Base-by-base conservation (phyloP, 2,329 filamentous ascomycete species). In the Aspergillus sp. region DNA sequence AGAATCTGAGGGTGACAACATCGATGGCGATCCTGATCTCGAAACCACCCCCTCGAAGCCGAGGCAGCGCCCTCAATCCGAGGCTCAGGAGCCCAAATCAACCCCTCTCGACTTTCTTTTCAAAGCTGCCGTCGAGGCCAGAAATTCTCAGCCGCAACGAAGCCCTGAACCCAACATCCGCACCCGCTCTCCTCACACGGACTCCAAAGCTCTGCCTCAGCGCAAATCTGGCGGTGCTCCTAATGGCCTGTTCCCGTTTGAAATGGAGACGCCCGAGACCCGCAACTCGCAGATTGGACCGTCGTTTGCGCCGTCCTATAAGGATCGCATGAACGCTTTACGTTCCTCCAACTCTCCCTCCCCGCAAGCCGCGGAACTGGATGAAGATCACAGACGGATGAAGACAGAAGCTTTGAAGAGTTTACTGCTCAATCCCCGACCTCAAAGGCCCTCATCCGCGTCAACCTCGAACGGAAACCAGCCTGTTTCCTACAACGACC, bases 71-170 rank as follows among this genome's bases (percentile, higher is more conserved):
- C 70, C 50, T 55, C 65, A 60, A 65, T 42, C 60, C 57, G 52
- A 64, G 53, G 59, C 62, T n/a, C 69, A 78, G 51, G 75, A 85
- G 19, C 59, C 60, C 16, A 57, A 69, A 54, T 83, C 89, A 56
- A 95, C 91, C 10, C 91, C 92, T 1, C 78, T 97, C 4, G 92
- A 97, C 64, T 82, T 96, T 57, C 87, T 97, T 67, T 97, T 97
- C 77, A 87, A 88, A 56, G 91, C 91, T 31, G 89, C 96, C 62
- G 84, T 88, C 46, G 87, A 89, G 56, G 70, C 75, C 19, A 71
- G 71, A 55, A 89, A 80, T 53, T 78, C 78, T 17, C 84, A 80
- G 59, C 77, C 79, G 14, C 71, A 76, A 47, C 77, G 78, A 57
- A 79, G 62, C 60, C 73, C 63, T 53, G 74, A 60, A 59, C 60